Base-by-base conservation (phyloP, 2,329 filamentous ascomycete genomes). In the Zopfia rhizophila region DNA sequence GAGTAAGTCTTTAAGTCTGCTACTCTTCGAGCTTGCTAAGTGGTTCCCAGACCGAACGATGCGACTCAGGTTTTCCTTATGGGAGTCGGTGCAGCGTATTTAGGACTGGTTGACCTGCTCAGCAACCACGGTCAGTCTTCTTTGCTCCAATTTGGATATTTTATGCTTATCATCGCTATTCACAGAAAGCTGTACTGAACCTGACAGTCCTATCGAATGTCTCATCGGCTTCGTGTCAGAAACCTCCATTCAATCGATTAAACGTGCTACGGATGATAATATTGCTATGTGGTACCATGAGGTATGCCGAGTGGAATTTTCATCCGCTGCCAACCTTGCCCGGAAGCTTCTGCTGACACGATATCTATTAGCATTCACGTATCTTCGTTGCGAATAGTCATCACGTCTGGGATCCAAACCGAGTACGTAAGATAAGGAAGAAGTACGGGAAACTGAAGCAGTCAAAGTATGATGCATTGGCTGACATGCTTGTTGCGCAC, bases 41-140 rank as follows among this genome's bases (percentile, higher is more conserved):
- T 6, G 4, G 6, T 4, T 21, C 31, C 6, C 28, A 72, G 68
- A 22, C 86, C 86, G 38, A 82, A 77, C 43, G 78, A 87, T 2
- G 79, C 82, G 0, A 85, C 87, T 5, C 84, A 93, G 39, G 83
- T 97, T 12, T 89, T 96, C 65, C 78, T 99, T 16, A 80, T 99
- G 65, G 93, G 94, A 0, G 85, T 96, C 2, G 94, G 94, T n/a
- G 87, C 91, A 60, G 90, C 94, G 1, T 96, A 94, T 63, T 78
- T 89, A 3, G 91, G 90, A 2, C 83, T 97, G 35, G 87, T 94
- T 46, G 83, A 92, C 45, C 82, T 97, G 4, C 78, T 97, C 5
- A 87, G 87, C 7, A 87, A 87, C 58, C 81, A 91, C 75, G 85
- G 89, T 90, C 78, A 47, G 71, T 56, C n/a, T n/a, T 25, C 3